These are phyloP conservation scores for Ophiognomonia clavigignenti-juglandacearum DNA, from an alignment of 2,329 filamentous ascomycete genomes.

Conservation along the genomic window DNA sequence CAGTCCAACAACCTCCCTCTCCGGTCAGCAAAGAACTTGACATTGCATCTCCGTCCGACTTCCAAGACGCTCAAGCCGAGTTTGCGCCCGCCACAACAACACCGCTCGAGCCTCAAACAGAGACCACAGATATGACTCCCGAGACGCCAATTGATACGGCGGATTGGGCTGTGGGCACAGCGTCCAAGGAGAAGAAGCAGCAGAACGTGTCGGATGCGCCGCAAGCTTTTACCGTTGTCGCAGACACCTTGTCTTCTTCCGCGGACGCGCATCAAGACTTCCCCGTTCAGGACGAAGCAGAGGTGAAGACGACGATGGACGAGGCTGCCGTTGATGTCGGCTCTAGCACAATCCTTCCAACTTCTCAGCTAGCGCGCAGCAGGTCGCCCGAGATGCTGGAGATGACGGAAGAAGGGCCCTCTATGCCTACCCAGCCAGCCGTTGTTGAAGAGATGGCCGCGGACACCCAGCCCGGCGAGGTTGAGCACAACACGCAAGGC, in stretches of 20 bases:
- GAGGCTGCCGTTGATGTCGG: background rate
- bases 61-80: background rate
- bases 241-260: background rate
- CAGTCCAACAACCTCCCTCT: background rate
- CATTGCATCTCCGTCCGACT: background rate
- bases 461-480: background rate
- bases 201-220: slow-evolving; percentile 15
- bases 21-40: background rate
- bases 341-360: background rate
- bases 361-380: background rate
- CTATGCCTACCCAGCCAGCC: background rate
- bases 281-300: background rate
- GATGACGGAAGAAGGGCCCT: too few relatives aligned
- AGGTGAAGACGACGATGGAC: background rate
- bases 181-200: slow-evolving; percentile 28
- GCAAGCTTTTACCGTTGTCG: background rate
- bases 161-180: slow-evolving; percentile 22
- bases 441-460: background rate
- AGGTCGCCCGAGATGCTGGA: background rate
- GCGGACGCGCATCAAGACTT: background rate
- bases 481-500: background rate
- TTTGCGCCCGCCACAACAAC: slow-evolving; percentile 9
- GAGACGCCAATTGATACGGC: slow-evolving; percentile 19
- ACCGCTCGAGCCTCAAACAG: slow-evolving; percentile 17
- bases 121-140: slow-evolving; percentile 13